Evolutionary conservation across 176 grass and related monocot genomes (phyloP).

Genomic region (Oropetium thomaeum): DNA sequence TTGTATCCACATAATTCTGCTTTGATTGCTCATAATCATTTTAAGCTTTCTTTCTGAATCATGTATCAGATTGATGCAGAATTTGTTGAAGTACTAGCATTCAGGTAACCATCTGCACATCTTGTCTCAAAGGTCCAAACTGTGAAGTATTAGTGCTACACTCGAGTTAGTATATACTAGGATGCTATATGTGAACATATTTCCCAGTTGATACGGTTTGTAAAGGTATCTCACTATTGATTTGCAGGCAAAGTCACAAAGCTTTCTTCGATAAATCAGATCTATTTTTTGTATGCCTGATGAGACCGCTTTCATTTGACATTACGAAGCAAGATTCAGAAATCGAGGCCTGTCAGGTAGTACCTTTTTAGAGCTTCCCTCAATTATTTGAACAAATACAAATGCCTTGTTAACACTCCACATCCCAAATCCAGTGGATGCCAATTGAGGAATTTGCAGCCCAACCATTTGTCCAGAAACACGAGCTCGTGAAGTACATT

Average conservation of each 20-base stretch:
- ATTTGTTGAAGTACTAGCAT: slow-evolving; percentile 89
- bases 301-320: slow-evolving; percentile 69
- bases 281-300: slow-evolving; percentile 85
- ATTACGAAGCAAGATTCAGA: slow-evolving; percentile 90
- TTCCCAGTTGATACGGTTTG: neutral
- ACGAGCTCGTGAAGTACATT: slow-evolving; percentile 81
- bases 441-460: slow-evolving; percentile 74
- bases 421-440: slow-evolving; percentile 73
- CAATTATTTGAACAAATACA: neutral
- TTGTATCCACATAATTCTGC: slow-evolving; percentile 8
- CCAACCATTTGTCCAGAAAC: slow-evolving; percentile 79
- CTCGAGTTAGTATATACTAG: neutral
- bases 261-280: slow-evolving; percentile 86
- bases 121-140: neutral
- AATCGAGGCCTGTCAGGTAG: slow-evolving; percentile 88
- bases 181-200: neutral
- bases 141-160: neutral
- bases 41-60: slow-evolving; percentile 1
- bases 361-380: slow-evolving; percentile 18
- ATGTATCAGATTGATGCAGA: slow-evolving; percentile 80
- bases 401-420: neutral
- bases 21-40: slow-evolving; percentile 24
- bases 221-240: slow-evolving; percentile 12
- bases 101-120: slow-evolving; percentile 57
- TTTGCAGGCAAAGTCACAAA: slow-evolving; percentile 89